phyloP scores from a whole-genome alignment of 352 stramenopile genomes.

The Phytopythium litorale region DNA sequence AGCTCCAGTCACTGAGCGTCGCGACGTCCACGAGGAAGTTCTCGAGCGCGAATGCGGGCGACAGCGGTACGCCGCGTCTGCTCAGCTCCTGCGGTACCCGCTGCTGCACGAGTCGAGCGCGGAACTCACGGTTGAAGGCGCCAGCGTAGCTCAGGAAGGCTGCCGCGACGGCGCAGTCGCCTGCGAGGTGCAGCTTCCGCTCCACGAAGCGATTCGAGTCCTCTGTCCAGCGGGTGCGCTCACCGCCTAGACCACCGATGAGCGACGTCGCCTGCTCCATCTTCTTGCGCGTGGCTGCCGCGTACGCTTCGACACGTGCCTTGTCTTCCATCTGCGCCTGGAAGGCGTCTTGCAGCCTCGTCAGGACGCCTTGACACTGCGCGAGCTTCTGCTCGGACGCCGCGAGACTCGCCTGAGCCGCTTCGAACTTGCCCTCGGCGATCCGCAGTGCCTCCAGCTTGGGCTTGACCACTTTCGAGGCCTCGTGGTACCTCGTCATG shows the following conservation, averaged over 20 bases:
- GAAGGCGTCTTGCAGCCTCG: conserved; percentile 79
- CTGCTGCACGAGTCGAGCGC: conserved; percentile 51
- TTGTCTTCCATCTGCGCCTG: conserved; percentile 90
- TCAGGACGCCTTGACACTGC: conserved; percentile 62
- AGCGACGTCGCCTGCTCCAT: conserved; percentile 90
- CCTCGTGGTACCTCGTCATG: conserved; percentile 91
- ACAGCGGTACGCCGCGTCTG: conserved; percentile 64
- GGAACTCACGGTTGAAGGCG: conserved; percentile 87
- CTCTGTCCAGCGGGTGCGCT: conserved; percentile 86
- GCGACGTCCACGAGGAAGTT: conserved; percentile 76
- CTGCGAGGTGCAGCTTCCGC: conserved; percentile 75
- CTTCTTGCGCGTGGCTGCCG: conserved; percentile 75
- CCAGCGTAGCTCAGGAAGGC: conserved; percentile 90
- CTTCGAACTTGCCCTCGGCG: conserved; percentile 83
- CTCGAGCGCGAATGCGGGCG: conserved; percentile 51
- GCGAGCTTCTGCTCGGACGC: conserved; percentile 67
- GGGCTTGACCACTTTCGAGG: conserved; percentile 91
- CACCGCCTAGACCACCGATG: conserved; percentile 81
- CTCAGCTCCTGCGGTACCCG: conserved; percentile 67
- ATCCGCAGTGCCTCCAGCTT: conserved; percentile 91
- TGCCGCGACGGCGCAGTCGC: conserved; percentile 80
- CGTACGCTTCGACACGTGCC: conserved; percentile 80
- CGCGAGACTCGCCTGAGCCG: conserved; percentile 69
- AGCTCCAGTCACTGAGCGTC: conserved; percentile 85
- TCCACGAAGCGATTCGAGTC: conserved; percentile 87